These are phyloP conservation scores for Chaetomiaceae sp. DNA, from an alignment of 2,329 filamentous ascomycete genomes.

Conservation along the genomic window DNA sequence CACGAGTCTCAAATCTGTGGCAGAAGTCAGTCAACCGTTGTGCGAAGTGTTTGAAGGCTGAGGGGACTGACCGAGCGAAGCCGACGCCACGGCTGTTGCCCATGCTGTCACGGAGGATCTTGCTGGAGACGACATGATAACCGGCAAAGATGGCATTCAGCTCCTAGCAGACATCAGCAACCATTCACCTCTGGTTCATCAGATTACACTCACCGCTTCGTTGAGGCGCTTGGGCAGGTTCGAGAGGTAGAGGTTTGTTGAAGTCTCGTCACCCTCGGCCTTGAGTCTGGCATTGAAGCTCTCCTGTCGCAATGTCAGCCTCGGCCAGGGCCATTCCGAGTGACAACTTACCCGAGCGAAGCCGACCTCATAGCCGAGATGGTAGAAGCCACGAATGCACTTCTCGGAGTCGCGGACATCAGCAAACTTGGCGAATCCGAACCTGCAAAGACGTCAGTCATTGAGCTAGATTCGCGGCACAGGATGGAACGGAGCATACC, in stretches of 20 bases:
- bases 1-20: constrained; percentile 77
- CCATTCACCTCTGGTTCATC: not conserved
- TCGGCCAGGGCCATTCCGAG: constrained; percentile 2
- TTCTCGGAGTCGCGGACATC: constrained; percentile 85
- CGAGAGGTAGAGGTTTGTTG: constrained; percentile 96
- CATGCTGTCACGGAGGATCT: constrained; percentile 87
- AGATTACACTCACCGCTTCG: constrained; percentile 64
- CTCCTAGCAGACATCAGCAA: constrained; percentile 47
- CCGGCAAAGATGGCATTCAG: constrained; percentile 73
- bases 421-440: constrained; percentile 95
- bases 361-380: constrained; percentile 92
- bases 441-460: constrained; percentile 52
- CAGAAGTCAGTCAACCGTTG: constrained; percentile 23
- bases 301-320: constrained; percentile 53
- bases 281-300: constrained; percentile 98
- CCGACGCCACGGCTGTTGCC: constrained; percentile 95
- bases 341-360: constrained; percentile 72
- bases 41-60: too few species aligned
- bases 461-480: not conserved
- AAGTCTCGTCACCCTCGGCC: constrained; percentile 82
- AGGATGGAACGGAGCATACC: constrained; percentile 52
- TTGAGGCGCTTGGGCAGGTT: constrained; percentile 91
- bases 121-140: constrained; percentile 84
- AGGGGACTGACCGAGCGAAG: constrained; percentile 81
- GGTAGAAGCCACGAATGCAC: constrained; percentile 93